Evolutionary conservation across 1,284 basidiomycete genomes (phyloP).

Genomic region (Tilletia indica): DNA sequence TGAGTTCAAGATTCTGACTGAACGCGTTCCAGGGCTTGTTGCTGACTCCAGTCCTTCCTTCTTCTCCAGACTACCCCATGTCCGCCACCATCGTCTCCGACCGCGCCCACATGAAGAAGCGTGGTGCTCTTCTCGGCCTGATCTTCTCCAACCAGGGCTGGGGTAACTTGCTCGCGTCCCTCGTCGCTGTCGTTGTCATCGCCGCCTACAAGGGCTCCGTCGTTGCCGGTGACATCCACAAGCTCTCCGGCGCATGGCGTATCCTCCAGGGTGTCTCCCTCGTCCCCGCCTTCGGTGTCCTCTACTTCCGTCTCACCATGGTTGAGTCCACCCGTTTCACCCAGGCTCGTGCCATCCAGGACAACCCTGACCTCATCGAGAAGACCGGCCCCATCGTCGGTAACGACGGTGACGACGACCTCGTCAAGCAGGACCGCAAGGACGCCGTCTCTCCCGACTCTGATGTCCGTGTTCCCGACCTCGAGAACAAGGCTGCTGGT

Average conservation of each 20-base stretch:
- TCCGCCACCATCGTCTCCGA: constrained; percentile 57
- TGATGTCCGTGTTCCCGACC: constrained; percentile 27
- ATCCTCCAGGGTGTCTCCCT: constrained; percentile 55
- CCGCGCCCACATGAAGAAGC: constrained; percentile 43
- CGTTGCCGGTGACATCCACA: constrained; percentile 32
- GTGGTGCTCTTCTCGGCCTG: constrained; percentile 46
- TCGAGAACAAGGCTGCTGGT: constrained; percentile 42
- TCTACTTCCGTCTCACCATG: constrained; percentile 61
- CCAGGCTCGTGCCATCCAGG: constrained; percentile 73
- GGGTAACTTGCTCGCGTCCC: constrained; percentile 59
- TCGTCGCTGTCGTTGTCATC: constrained; percentile 70
- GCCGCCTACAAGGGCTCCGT: constrained; percentile 66
- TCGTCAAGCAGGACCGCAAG: constrained; percentile 27
- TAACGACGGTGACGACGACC: constrained; percentile 53
- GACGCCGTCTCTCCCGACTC: constrained; percentile 25
- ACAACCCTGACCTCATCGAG: constrained; percentile 67
- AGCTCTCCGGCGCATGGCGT: constrained; percentile 50
- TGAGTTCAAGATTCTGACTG: too few species aligned
- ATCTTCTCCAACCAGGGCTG: constrained; percentile 58
- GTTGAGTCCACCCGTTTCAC: constrained; percentile 72
- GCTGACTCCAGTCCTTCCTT: constrained; percentile 42
- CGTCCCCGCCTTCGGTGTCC: constrained; percentile 49
- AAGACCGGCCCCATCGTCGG: constrained; percentile 58
- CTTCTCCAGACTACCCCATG: constrained; percentile 68
- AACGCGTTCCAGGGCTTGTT: not conserved